Conservation (phyloP, 2,329 filamentous ascomycete genomes). For the Myriosclerotinia duriaeana region DNA sequence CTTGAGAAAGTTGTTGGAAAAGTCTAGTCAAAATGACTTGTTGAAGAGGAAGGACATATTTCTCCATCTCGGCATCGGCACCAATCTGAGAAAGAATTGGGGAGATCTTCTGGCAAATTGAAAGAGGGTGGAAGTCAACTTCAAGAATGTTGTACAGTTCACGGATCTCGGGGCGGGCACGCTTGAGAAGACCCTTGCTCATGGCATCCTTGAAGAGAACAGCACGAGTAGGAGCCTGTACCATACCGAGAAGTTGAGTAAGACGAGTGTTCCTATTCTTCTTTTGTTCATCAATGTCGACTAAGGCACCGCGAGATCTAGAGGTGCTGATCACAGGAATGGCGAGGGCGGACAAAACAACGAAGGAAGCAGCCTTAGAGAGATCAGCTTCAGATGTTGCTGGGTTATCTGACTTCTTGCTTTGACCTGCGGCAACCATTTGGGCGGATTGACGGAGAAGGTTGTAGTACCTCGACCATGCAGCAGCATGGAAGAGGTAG, state of each 20-base stretch:
- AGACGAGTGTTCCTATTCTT: conserved; percentile 99
- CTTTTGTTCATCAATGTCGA: conserved; percentile 93
- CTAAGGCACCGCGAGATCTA: conserved; percentile 88
- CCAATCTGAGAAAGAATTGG: conserved; percentile 94
- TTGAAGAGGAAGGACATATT: conserved; percentile 92
- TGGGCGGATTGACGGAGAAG: conserved; percentile 87
- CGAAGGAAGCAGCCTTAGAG: conserved; percentile 92
- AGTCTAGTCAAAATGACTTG: conserved; percentile 97
- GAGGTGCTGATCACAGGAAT: conserved; percentile 99
- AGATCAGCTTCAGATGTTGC: conserved; percentile 85
- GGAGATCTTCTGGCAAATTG: conserved; percentile 98
- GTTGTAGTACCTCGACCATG: conserved; percentile 97
- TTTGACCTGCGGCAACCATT: conserved; percentile 78
- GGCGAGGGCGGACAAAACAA: conserved; percentile 90
- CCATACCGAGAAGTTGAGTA: conserved; percentile 94
- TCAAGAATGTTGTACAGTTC: conserved; percentile 98
- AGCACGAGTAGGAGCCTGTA: conserved; percentile 80
- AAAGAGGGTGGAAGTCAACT: conserved; percentile 97
- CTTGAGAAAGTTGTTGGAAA: conserved; percentile 98
- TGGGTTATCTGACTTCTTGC: conserved; percentile 93
- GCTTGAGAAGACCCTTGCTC: conserved; percentile 90
- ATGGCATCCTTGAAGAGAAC: conserved; percentile 94
- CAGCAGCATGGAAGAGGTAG: conserved; percentile 97
- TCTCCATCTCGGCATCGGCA: conserved; percentile 91
- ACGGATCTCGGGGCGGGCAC: conserved; percentile 89